Evolutionary conservation across 1,139 yeast species (phyloP), one percentile per base, ranked within the genome.

Genomic region (Casaregolazyma lundiana): DNA sequence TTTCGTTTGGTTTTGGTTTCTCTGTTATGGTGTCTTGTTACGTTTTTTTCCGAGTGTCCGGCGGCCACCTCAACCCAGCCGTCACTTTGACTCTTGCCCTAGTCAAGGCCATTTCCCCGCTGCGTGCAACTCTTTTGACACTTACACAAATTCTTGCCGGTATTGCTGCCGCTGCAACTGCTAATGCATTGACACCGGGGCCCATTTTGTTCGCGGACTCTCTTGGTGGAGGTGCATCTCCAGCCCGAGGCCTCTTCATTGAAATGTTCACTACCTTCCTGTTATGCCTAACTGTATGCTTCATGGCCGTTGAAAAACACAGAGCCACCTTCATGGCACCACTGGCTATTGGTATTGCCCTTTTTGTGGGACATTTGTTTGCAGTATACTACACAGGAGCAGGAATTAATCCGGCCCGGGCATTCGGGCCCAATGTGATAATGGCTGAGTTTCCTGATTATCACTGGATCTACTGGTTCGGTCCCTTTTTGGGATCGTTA

Each of bases 401-500:
- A 38, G 95, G 96, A 64, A 73, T 86, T 63, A 87, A 87, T 75
- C 96, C 96, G 47, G 96, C 96, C 43, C 81, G 96, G 72, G 72
- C 88, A 26, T 78, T 88, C 53, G 96, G 96, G 62, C 95, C 96
- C 47, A 77, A 82, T 64, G 73, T 86, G 51, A 95, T 90, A 49
- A 76, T 77, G 48, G 71, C 68, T 50, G 71, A 77, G 32, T 88
- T 88, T 81, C 95, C 95, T 37, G 67, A 64, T 60, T 87, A 88
- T 70, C 89, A 81, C 73, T 88, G 95, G 95, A 86, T 88, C 55
- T 88, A 88, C 75, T 86, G 95, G 94, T 77, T 88, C 48, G 95
- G 95, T 50, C 95, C 95, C 52, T 58, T 81, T 48, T 61, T 84
- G 51, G 96, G 95, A 54, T 70, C 92, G 5, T 54, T 73, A 46